Evolutionary conservation across 78 protist genomes (phyloP), one percentile per base, ranked within the genome.

Genomic region (Anaeramoeba ignava): DNA sequence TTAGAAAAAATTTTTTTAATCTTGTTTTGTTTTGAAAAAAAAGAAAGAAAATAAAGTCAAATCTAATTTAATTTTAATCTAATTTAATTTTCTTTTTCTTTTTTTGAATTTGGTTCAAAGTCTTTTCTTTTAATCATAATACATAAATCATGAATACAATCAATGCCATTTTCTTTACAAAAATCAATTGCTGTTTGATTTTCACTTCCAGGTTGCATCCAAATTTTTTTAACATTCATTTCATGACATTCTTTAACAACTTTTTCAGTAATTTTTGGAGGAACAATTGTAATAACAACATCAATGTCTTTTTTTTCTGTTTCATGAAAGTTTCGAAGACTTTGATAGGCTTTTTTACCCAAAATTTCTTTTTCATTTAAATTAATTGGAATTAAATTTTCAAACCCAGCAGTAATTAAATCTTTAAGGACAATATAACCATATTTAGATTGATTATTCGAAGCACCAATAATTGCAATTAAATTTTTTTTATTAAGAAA

Each of bases 191-290:
- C 73, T 54, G 8, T 17, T 54, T 54, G 36, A 54, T 17, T 54
- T 54, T 54, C 73, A 17, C 73, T 54, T 54, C 73, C 73, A 54
- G 73, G 73, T 17, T 54, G 73, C 73, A 54, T 54, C 73, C 73
- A 54, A 27, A 17, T 17, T 17, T 54, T 54, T 54, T 8, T 54
- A 54, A 54, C 17, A 17, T 54, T 54, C 17, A 27, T 8, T 17
- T 54, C 73, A 27, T 54, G 8, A 54, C 8, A 17, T 54, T 54
- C 36, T 54, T 8, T 8, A 54, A 54, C 36, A 27, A 54, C 17
- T 54, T 54, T 54, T 54, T 8, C 73, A 27, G 73, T 54, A 17
- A 54, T 17, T 54, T 54, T 54, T 54, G 73, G 73, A 27, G 73
- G 73, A 8, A 54, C 73, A 27, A 54, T 17, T 27, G 17, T 27